Base-by-base conservation (phyloP, 257 asterid genomes). In the Oldenlandia corymbosa region DNA sequence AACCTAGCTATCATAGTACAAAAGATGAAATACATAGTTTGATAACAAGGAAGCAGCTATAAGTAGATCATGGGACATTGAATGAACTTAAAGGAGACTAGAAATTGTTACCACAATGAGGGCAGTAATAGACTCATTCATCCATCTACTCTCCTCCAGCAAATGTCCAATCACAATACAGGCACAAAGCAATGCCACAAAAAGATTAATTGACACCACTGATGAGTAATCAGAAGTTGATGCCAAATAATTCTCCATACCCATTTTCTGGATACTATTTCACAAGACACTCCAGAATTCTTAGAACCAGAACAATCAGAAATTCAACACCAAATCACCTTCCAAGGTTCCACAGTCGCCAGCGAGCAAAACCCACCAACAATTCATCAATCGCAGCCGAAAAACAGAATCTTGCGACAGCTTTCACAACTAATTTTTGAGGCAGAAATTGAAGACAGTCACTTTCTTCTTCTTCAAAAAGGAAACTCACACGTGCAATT, bases 131-230 rank as follows among this genome's bases (percentile, higher is more conserved):
- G 80, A 79, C 54, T 72, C 80, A 42, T 75, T 75, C 58, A 75
- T 64, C 83, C 80, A 79, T 37, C 78, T 78, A 32, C 62, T 71
- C 75, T 78, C 83, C 69, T 78, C 80, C 17, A 78, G 77, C 56
- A 78, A 68, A 75, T 78, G 83, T 37, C 83, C 83, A 46, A 75
- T 56, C 23, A 78, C 75, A 41, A 78, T 75, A 63, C 83, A 78
- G 23, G 59, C 65, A 26, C 83, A 78, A 53, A 78, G 80, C 53
- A 78, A 65, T 46, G 78, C 75, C 42, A 78, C 78, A 16, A 78
- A 78, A 7, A 79, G 80, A 34, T 79, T 79, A 46, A 79, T 69
- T 7, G 83, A 71, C 63, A 61, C 80, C 30, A 75, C 58, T 9
- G 78, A 72, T 1, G 71, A 26, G 48, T 68, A 68, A 78, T 78